Evolutionary conservation across 1,139 yeast species (phyloP).

Genomic region (Hyphopichia buzzinii): DNA sequence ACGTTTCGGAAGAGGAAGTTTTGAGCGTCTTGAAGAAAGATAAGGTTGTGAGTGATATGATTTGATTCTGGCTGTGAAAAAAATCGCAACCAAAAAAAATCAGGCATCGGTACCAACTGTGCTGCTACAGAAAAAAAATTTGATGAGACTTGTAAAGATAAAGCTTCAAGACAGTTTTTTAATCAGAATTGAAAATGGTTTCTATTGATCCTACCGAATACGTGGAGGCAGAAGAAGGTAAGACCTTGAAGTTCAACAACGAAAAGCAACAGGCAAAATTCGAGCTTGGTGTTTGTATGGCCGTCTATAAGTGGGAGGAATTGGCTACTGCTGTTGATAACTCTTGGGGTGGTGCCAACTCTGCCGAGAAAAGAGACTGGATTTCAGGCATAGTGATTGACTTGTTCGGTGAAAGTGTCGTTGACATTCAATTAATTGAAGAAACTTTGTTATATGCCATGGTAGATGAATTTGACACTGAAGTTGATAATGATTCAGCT

Average conservation of each 20-base stretch:
- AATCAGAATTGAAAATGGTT: constrained; percentile 13
- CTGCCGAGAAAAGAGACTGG: constrained; percentile 94
- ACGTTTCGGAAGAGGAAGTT: constrained; percentile 71
- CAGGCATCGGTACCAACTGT: no score
- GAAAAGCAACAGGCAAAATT: constrained; percentile 76
- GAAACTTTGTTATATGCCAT: constrained; percentile 83
- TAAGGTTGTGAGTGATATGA: constrained; percentile 19
- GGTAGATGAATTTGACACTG: constrained; percentile 91
- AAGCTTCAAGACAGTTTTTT: no score
- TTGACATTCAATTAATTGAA: constrained; percentile 79
- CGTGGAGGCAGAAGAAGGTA: constrained; percentile 41
- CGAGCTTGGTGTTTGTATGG: constrained; percentile 93
- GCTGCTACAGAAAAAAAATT: no score
- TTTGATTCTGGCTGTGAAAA: not conserved
- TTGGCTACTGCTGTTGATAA: constrained; percentile 90
- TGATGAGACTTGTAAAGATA: no score
- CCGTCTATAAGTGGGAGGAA: constrained; percentile 85
- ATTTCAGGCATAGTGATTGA: constrained; percentile 80
- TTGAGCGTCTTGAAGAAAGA: constrained; percentile 59
- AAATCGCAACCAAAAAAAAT: no score
- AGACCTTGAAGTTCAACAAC: constrained; percentile 50
- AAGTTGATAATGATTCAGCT: constrained; percentile 87
- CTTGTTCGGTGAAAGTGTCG: constrained; percentile 61
- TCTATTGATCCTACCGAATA: constrained; percentile 46
- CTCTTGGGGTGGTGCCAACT: constrained; percentile 93